Conservation (phyloP, 129 eudicot genomes). For the Flaveria linearis region DNA sequence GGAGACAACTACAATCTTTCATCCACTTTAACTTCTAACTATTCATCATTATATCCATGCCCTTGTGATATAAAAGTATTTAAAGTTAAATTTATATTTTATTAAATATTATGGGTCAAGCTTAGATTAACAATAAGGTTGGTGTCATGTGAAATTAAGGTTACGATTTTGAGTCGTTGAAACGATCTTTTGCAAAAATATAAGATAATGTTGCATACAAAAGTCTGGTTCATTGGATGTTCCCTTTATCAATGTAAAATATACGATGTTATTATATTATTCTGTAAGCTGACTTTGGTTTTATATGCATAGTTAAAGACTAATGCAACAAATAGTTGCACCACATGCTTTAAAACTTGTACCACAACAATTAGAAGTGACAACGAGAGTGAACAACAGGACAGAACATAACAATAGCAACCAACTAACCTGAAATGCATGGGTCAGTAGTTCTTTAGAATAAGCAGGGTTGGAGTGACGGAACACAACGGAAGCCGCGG, state of each 20-base stretch:
- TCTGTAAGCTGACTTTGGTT: background rate
- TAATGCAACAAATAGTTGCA: background rate
- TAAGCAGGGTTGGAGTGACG: slow-evolving; percentile 68
- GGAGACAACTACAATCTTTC: no score
- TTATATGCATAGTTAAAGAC: background rate
- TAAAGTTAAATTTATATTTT: no score
- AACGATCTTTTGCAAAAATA: no score
- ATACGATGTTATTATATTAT: background rate
- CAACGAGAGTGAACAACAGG: background rate
- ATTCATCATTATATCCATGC: no score
- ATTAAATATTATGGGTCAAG: no score
- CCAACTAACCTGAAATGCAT: slow-evolving; percentile 73
- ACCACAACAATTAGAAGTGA: background rate
- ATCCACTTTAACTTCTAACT: no score
- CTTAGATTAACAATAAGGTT: no score
- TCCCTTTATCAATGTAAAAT: background rate
- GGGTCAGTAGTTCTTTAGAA: slow-evolving; percentile 63
- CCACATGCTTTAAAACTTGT: slow-evolving; percentile 8
- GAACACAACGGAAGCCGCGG: slow-evolving; percentile 91
- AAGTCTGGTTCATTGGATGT: no score
- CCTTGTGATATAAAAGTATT: no score
- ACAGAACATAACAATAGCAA: background rate
- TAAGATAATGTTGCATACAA: no score
- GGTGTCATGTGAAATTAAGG: no score
- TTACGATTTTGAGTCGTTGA: no score